Evolutionary conservation across 805 yeast genomes (phyloP), one percentile per base, ranked within the genome.

Genomic region (Metschnikowia dekortorum): DNA sequence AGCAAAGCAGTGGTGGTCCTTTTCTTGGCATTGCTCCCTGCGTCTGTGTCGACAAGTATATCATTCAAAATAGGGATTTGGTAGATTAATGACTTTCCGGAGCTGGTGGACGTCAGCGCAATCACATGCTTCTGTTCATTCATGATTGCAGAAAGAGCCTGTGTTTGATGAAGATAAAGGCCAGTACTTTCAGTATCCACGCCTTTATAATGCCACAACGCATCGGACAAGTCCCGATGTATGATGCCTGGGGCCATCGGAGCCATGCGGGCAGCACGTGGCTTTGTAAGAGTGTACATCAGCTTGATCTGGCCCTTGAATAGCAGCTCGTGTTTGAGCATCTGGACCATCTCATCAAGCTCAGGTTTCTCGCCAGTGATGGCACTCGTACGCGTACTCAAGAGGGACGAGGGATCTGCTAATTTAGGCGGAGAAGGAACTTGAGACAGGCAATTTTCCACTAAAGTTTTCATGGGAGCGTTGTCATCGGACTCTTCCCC

Each of bases 51-150:
- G 66, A 69, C 65, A 10, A 73, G 52, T 9, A 73, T 69, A 37
- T 65, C 75, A 46, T 75, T 71, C 8, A 91, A 63, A 2, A 92
- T 87, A 0, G 98, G 96, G 1, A 90, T 67, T 65, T 94, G 99
- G 61, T 91, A 94, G 30, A 94, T 87, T 53, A 94, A 71, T 0
- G 98, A 91, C 61, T 94, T 94, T 44, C 99, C 99, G 0, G 97
- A 90, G 0, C 97, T 89, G 0, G 99, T 94, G 0, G 97, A 83
- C 0, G 99, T 94, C n/a, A 96, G 84, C 2, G 91, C 83, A 39
- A 94, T 87, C 4, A 90, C 89, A 66, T 91, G 83, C 44, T 79
- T 72, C 29, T 49, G 54, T 0, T 82, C 82, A 0, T 68, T 58
- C 44, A 80, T 48, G 22, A 87, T 66, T 0, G 83, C 76, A 48